Evolutionary conservation across 257 asterid genomes (phyloP), one percentile per base, ranked within the genome.

Genomic region (Nicotiana undulata): DNA sequence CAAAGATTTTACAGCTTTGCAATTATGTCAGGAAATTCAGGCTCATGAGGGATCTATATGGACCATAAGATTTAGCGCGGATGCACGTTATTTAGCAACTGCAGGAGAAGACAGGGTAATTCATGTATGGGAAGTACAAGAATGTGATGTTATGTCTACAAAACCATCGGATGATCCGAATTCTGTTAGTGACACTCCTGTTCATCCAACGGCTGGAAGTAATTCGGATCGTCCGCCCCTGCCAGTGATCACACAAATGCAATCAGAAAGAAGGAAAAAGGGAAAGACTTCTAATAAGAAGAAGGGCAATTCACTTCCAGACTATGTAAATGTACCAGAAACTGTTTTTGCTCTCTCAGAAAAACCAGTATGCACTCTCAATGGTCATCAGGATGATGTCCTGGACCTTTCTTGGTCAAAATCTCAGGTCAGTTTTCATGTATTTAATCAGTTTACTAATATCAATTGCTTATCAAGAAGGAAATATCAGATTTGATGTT

Each of bases 1-100:
- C 15, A 80, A 80, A 79, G 86, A 83, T 37, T 80, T 83, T 46
- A 80, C 84, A 15, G 84, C 81, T 53, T 37, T 83, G 68, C 80
- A 80, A 59, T 15, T 58, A 65, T 81, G 84, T 37, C 84, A 83
- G 11, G 86, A 83, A 52, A 83, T 83, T 66, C 84, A 75, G 32
- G 86, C 86, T 51, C 86, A 83, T 63, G 84, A 80, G n/a, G 84
- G 86, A 20, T 75, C 86, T 13, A 83, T 83, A 51, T 80, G 81
- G 86, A 75, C 84, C 1, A 75, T 83, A 7, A 83, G 65, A 58
- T 83, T 83, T 63, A 83, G 82, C 18, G 12, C 46, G 0, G 86
- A 83, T 1, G 77, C 74, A 0, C 83, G 67, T 18, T 83, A 51
- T n/a, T 70, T 83, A 32, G 86, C 84, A 12, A 83, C 81, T 65